Base-by-base conservation (phyloP, 345 rosid species). In the Turnera subulata region DNA sequence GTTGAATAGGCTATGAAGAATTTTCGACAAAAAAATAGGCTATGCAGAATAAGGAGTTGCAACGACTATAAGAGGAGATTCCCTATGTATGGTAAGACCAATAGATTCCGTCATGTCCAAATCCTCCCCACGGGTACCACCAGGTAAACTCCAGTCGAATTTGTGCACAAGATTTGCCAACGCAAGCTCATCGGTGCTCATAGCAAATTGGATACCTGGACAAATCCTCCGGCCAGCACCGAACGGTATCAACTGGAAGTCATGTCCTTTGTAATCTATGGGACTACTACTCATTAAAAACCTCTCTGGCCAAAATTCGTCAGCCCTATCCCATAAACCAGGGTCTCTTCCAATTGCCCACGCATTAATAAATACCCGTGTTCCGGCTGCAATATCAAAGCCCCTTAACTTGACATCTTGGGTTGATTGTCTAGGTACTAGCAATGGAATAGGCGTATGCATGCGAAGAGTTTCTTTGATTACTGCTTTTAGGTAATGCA, bases 171-270 rank as follows among this genome's bases (percentile, higher is more conserved):
- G 51, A 26, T 46, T 45, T n/a, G n/a, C n/a, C n/a, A n/a, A n/a
- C 12, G 61, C 61, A 17, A 57, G 40, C 61, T 43, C 50, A 57
- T 24, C 24, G 11, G 23, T 45, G 0, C 40, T 21, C 11, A 13
- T 29, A 7, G 51, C 22, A 43, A 57, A 43, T 25, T 25, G 17
- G 11, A 45, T 25, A 0, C 40, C 61, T 5, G 52, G 40, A 15
- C 61, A 43, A 7, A 40, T 24, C 29, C 61, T n/a, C n/a, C n/a
- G n/a, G n/a, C 61, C 61, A 25, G 40, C 50, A 16, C 61, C 61
- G 26, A 57, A 57, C 1, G 61, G 61, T 7, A 57, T 57, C 25
- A 57, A 57, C 22, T 45, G 38, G 44, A 39, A 39, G 4, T 57
- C 52, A 1, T 45, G 52, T 1, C 52, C 52, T 57, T 29, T 43